These are phyloP conservation scores for Pleurotus sapidus DNA, from an alignment of 768 basidiomycete species.

Conservation along the genomic window DNA sequence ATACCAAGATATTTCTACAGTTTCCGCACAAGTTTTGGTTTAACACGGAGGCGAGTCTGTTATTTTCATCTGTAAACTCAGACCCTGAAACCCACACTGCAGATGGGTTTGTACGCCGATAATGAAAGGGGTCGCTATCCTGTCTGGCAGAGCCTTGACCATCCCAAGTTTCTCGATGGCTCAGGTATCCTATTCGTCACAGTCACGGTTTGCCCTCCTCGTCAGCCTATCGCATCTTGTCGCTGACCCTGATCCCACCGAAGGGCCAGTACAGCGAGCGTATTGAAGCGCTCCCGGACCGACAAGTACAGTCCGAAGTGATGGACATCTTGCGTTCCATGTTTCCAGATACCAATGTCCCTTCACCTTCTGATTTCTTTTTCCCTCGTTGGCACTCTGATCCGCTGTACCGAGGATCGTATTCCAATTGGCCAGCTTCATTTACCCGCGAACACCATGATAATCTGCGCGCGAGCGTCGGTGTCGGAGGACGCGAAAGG, in stretches of 20 bases:
- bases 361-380: conserved; percentile 53
- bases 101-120: conserved; percentile 60
- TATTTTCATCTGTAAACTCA: neutral
- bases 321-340: conserved; percentile 55
- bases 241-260: neutral
- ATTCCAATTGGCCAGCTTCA: conserved; percentile 68
- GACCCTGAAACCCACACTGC: neutral
- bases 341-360: conserved; percentile 54
- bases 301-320: conserved; percentile 48
- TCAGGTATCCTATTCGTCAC: conserved; percentile 57
- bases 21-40: conserved; percentile 61
- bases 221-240: neutral
- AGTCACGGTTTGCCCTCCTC: conserved; percentile 33
- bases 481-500: conserved; percentile 17
- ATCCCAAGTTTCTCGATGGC: conserved; percentile 54
- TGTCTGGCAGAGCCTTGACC: conserved; percentile 66
- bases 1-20: conserved; percentile 67
- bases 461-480: conserved; percentile 54
- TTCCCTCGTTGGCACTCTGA: conserved; percentile 54
- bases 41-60: conserved; percentile 29
- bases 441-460: conserved; percentile 52
- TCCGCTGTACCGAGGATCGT: conserved; percentile 56
- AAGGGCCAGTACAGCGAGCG: conserved; percentile 63
- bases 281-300: conserved; percentile 48
- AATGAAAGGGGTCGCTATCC: conserved; percentile 58